Conservation (phyloP, 108 stramenopile genomes). For the Parmales sp. region DNA sequence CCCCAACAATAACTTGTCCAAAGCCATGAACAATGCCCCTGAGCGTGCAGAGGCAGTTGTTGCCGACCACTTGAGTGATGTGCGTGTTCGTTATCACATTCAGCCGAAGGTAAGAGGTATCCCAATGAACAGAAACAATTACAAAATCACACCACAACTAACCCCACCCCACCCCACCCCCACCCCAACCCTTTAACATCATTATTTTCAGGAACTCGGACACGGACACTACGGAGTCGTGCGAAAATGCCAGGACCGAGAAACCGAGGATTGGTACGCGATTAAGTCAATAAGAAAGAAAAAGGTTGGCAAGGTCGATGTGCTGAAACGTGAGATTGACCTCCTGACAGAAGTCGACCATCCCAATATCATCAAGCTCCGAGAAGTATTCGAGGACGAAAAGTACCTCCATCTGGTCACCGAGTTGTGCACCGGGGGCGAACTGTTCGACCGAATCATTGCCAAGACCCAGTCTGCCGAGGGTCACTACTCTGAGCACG, state of each 20-base stretch:
- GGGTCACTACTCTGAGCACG: conserved; percentile 85
- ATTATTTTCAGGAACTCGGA: conserved; percentile 37
- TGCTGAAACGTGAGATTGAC: conserved; percentile 71
- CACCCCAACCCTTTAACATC: no score
- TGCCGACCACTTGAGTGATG: conserved; percentile 13
- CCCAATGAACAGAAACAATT: no score
- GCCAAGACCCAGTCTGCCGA: conserved; percentile 77
- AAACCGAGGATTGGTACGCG: conserved; percentile 69
- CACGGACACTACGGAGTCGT: conserved; percentile 85
- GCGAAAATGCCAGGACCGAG: conserved; percentile 76
- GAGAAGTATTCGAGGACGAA: conserved; percentile 78
- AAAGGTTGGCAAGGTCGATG: conserved; percentile 76
- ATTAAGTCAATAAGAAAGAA: conserved; percentile 79
- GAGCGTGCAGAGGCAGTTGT: not conserved
- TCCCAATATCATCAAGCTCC: conserved; percentile 75
- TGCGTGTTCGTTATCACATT: conserved; percentile 11
- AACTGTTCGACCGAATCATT: conserved; percentile 81
- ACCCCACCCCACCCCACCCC: no score
- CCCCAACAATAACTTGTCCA: not conserved
- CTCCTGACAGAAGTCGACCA: conserved; percentile 74
- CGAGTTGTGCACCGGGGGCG: conserved; percentile 89
- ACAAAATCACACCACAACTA: no score
- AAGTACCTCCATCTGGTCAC: conserved; percentile 75
- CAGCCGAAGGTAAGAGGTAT: conserved; percentile 11
- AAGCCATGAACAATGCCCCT: not conserved